A percentile compares a stretch with the other conserved stretches of the same genome.
phyloP scores from a whole-genome alignment of 148 eudicot species.

The Chenopodium berlandieri region DNA sequence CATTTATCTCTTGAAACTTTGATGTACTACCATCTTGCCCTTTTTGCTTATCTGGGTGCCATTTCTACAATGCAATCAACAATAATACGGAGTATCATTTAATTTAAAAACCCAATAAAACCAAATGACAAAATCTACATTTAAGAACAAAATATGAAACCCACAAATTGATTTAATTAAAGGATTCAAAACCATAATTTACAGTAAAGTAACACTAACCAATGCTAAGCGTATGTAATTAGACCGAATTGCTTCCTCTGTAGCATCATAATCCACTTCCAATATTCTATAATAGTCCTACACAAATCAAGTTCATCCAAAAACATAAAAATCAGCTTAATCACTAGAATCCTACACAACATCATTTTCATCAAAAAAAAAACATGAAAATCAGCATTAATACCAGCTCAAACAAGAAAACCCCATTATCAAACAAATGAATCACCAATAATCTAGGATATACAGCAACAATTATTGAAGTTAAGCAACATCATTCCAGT shows the following conservation, averaged over 20 bases:
- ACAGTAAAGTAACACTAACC: conserved; percentile 42
- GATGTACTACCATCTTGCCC: conserved; percentile 59
- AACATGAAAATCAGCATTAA: background rate
- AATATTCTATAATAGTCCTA: conserved; percentile 83
- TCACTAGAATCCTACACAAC: background rate
- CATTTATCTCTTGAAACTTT: conserved; percentile 87
- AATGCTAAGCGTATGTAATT: conserved; percentile 85
- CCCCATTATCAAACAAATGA: conserved; percentile 5
- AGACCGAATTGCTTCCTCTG: conserved; percentile 79
- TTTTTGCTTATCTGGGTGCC: conserved; percentile 94
- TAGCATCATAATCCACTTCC: conserved; percentile 91
- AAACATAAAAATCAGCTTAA: background rate
- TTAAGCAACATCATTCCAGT: background rate
- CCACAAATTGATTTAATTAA: background rate
- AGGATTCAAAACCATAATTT: background rate
- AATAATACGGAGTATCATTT: background rate
- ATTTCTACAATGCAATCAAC: conserved; percentile 53
- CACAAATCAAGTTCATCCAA: conserved; percentile 11
- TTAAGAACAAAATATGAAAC: background rate
- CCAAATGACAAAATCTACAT: background rate
- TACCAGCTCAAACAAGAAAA: background rate
- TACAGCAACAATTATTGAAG: background rate
- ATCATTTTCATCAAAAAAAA: background rate
- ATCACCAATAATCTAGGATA: background rate
- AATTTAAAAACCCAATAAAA: background rate